Base-by-base conservation (phyloP, 2,329 filamentous ascomycete genomes). In the Xylaria sp. region DNA sequence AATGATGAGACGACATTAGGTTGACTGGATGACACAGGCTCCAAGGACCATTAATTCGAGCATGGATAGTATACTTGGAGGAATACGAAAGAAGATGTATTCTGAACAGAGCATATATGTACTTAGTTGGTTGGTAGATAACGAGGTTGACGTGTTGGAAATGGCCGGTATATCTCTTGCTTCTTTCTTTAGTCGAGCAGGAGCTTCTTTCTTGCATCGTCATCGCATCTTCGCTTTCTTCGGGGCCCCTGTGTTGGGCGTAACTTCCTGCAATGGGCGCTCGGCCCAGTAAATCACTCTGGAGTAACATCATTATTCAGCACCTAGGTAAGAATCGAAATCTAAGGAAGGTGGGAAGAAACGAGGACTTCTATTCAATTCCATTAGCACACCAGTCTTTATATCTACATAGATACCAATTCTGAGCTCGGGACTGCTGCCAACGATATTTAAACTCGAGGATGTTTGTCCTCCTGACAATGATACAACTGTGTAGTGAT, bases 1-100 rank as follows among this genome's bases (percentile, higher is more conserved):
- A 45, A 50, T 51, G 4, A 47, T 61, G 37, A 51, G 47, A 37
- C 38, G 40, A 14, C 51, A 58, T 51, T 37, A 19, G 38, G 62
- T 53, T 21, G 14, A 42, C 38, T 14, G n/a, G 19, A 21, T 21
- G 28, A 14, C 40, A 14, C 12, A 25, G 50, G 4, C 19, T 38
- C 49, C n/a, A 52, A 23, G 31, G 8, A 46, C 21, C n/a, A 54
- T 17, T 45, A 43, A 23, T 61, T 31, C 40, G 31, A 57, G 38
- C 57, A 47, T 1, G 35, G 37, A 50, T 55, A 58, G 53, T 54
- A 58, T 66, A 61, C 31, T 63, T 47, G n/a, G 14, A 38, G n/a
- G 17, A 33, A 60, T 6, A 51, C n/a, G n/a, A 35, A 42, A 53
- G 35, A 9, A 21, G n/a, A 28, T 28, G 12, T 54, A 45, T 54